These are phyloP conservation scores for Tolypocladium amazonense DNA, from an alignment of 2,329 filamentous ascomycete genomes.

Conservation along the genomic window DNA sequence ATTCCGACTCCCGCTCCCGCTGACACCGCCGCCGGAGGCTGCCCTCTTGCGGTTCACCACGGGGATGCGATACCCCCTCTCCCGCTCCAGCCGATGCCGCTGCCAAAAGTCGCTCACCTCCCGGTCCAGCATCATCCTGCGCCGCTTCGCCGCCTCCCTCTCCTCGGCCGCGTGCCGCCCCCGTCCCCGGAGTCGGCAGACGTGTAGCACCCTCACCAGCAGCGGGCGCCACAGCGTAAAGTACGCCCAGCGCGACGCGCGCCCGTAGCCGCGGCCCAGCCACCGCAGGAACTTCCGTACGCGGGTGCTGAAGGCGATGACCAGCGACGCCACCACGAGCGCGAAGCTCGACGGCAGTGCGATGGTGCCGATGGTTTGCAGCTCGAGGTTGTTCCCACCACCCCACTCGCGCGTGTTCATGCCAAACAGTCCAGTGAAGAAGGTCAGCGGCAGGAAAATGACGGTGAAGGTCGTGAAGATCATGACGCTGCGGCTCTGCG, in stretches of 20 bases:
- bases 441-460: slow-evolving; percentile 52
- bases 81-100: slow-evolving; percentile 26
- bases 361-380: slow-evolving; percentile 35
- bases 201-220: neutral
- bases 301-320: slow-evolving; percentile 44
- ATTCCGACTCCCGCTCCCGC: neutral
- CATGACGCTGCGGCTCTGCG: slow-evolving; percentile 53
- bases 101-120: slow-evolving; percentile 32
- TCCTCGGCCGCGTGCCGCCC: neutral
- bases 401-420: slow-evolving; percentile 56
- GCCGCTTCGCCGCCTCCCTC: slow-evolving; percentile 2
- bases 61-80: slow-evolving; percentile 27
- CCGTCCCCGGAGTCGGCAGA: neutral
- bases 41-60: slow-evolving; percentile 22
- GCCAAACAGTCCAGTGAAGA: slow-evolving; percentile 55
- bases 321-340: slow-evolving; percentile 38
- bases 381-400: slow-evolving; percentile 30
- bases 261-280: slow-evolving; percentile 7
- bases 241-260: slow-evolving; percentile 11
- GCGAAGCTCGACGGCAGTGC: slow-evolving; percentile 35
- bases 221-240: slow-evolving; percentile 11
- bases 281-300: slow-evolving; percentile 22
- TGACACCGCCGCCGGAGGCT: neutral
- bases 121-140: slow-evolving; percentile 15
- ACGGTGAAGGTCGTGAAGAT: slow-evolving; percentile 56